phyloP scores from a whole-genome alignment of 305 asterid genomes.

The Fraxinus sp. region DNA sequence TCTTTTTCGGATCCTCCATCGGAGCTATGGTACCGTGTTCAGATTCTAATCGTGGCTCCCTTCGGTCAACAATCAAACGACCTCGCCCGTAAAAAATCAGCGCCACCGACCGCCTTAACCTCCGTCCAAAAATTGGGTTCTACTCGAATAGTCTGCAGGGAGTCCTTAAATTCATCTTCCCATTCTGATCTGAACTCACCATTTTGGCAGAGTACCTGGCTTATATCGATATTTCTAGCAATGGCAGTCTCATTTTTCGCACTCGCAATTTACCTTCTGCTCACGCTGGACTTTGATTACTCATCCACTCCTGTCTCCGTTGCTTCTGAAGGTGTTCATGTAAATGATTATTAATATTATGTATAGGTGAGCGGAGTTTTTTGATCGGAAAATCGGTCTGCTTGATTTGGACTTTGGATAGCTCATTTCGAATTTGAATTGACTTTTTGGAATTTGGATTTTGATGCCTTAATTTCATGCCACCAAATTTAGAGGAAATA shows the following conservation, averaged over 20 bases:
- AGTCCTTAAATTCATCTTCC: too few species aligned
- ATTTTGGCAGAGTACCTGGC: too few species aligned
- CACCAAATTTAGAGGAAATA: too few species aligned
- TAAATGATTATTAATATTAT: conserved; percentile 18
- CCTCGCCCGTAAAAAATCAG: conserved; percentile 59
- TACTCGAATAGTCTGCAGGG: conserved; percentile 2
- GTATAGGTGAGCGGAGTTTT: neutral
- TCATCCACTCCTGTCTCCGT: conserved; percentile 63
- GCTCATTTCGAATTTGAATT: too few species aligned
- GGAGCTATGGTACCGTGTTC: conserved; percentile 58
- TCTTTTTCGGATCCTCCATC: conserved; percentile 20
- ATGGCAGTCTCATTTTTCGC: too few species aligned
- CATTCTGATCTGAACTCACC: too few species aligned
- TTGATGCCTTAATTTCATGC: too few species aligned
- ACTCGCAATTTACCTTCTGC: conserved; percentile 28
- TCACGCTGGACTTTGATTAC: conserved; percentile 60
- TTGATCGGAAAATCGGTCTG: neutral
- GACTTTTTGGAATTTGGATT: too few species aligned
- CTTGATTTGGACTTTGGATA: too few species aligned
- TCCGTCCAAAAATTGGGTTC: conserved; percentile 43
- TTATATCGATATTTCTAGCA: too few species aligned
- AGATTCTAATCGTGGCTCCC: conserved; percentile 76
- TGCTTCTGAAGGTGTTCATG: conserved; percentile 94
- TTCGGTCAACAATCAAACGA: conserved; percentile 52
- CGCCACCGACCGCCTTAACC: conserved; percentile 45